Evolutionary conservation across 1,139 yeast genomes (phyloP), one percentile per base, ranked within the genome.

Genomic region (Candida sojae): DNA sequence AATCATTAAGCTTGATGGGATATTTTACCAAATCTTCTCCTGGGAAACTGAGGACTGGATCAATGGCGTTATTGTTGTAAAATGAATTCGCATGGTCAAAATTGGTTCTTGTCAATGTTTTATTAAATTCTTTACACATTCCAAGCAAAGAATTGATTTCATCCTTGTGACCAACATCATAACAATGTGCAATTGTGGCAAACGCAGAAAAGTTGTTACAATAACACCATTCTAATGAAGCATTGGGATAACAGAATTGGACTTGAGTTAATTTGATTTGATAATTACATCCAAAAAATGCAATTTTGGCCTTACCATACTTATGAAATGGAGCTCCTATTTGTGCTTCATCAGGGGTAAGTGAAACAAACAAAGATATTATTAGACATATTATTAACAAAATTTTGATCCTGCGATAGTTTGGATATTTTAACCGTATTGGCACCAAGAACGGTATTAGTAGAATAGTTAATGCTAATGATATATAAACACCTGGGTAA

Each of bases 161-260:
- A 0, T 54, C 44, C 2, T 62, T 61, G 48, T 64, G 63, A 2
- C 65, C 67, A 1, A 51, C 47, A 12, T 54, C 43, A 53, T 42
- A 73, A 52, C 79, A 75, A 49, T 68, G 69, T 6, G 77, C 62
- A 42, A 73, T 65, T 1, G 77, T 71, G n/a, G 78, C 71, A 55
- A 74, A 58, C 1, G 78, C 77, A 42, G 64, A 59, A 10, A 54
- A 53, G 49, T 71, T 67, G 17, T 51, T 48, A 53, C 79, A 73
- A 44, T 55, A 58, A 50, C 75, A 70, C 45, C 50, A 48, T 9
- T 46, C 58, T 33, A 45, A 47, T 7, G 53, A 50, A 34, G 49
- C 44, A 10, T 49, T 46, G 25, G 46, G 43, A 6, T 47, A 48
- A 50, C 76, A 70, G 48, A 70, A 71, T 4, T 54, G 48, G 2